Evolutionary conservation across 2,329 filamentous ascomycete genomes (phyloP).

Genomic region (Botrytis medusae): DNA sequence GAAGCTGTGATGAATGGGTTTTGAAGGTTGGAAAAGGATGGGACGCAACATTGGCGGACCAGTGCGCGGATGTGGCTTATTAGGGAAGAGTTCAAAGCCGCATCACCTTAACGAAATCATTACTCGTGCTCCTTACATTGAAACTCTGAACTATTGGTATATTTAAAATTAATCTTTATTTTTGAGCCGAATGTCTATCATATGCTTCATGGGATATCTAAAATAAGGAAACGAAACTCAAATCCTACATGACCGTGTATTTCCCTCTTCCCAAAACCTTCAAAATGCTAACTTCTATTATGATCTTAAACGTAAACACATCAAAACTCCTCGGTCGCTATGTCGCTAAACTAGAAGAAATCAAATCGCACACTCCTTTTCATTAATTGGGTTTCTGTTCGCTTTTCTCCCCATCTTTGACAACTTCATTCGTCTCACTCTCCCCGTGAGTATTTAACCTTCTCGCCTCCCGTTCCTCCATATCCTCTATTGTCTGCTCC

Average conservation of each 20-base stretch:
- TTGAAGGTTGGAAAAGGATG: not conserved
- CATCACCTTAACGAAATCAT: not conserved
- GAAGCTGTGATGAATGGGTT: not conserved
- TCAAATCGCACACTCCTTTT: not conserved
- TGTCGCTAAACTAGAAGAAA: not conserved
- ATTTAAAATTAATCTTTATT: not conserved
- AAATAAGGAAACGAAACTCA: not conserved
- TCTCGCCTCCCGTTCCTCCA: slow-evolving; percentile 17
- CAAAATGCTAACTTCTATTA: not conserved
- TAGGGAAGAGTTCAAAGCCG: no score
- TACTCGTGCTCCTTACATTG: no score
- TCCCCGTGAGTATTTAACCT: not conserved
- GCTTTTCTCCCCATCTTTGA: not conserved
- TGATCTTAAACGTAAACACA: not conserved
- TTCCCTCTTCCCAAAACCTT: not conserved
- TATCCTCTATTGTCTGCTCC: slow-evolving; percentile 14
- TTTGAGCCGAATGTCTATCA: not conserved
- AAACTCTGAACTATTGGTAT: not conserved
- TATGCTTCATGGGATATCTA: slow-evolving; percentile 6
- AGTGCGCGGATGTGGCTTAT: not conserved
- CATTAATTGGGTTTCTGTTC: not conserved
- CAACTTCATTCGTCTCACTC: not conserved
- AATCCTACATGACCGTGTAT: not conserved
- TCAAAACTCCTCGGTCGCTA: not conserved
- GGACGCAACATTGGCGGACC: not conserved